A percentile compares a stretch with the other conserved stretches of the same genome.
These are phyloP conservation scores for Picea abies DNA, from an alignment of 83 land plant genomes.

Conservation along the genomic window DNA sequence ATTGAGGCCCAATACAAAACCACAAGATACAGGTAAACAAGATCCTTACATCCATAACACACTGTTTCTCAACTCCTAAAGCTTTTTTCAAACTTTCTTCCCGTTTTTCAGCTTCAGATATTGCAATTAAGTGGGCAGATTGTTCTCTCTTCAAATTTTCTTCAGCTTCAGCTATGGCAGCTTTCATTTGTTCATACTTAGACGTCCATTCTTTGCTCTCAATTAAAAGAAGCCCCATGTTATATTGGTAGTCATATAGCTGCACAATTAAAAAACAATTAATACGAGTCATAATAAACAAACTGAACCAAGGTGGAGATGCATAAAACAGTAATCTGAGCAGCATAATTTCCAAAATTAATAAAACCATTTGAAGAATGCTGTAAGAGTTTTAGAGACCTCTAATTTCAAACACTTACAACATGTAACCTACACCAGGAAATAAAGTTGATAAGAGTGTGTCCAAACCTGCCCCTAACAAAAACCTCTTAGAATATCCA, in stretches of 20 bases:
- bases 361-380: not conserved
- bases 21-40: not conserved
- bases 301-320: not conserved
- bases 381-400: not conserved
- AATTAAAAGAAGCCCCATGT: no score
- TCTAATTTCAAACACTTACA: not conserved
- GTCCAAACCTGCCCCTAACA: no score
- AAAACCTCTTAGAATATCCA: no score
- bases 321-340: not conserved
- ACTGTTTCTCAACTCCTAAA: slow-evolving; percentile 50
- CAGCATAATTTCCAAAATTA: not conserved
- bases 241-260: slow-evolving; percentile 12
- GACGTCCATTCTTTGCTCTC: no score
- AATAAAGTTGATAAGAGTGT: no score
- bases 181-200: no score
- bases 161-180: no score
- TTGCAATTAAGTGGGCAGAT: no score
- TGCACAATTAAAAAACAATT: slow-evolving; percentile 26
- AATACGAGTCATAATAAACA: not conserved
- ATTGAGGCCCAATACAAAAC: not conserved
- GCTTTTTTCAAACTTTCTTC: no score
- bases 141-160: no score
- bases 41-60: slow-evolving; percentile 80
- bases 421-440: not conserved
- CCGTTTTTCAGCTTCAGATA: no score